Evolutionary conservation across 2,329 filamentous ascomycete species (phyloP).

Genomic region (Ascochyta clinopodiicola): DNA sequence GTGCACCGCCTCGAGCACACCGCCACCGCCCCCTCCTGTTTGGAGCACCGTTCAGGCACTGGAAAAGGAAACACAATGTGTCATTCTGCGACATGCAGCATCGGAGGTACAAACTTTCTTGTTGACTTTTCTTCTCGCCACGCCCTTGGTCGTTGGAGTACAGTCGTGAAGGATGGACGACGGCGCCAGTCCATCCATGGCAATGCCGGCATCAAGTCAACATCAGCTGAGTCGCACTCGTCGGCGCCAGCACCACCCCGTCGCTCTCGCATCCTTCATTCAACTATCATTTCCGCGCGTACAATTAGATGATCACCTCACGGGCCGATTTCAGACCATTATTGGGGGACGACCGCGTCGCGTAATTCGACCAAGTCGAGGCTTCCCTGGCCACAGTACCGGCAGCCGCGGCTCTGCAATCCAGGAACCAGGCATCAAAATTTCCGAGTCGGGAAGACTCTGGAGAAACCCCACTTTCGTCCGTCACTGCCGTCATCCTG

Average conservation of each 20-base stretch:
- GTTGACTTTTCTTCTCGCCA: not conserved
- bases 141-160: not conserved
- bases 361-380: not conserved
- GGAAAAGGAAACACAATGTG: not conserved
- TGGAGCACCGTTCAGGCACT: slow-evolving; percentile 1
- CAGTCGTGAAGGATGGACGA: not conserved
- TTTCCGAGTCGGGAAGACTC: slow-evolving; percentile 10
- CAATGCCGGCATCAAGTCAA: not conserved
- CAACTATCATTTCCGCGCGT: not conserved
- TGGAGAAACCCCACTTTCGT: slow-evolving; percentile 3
- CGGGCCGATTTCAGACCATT: slow-evolving; percentile 8
- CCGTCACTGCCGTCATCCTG: not conserved
- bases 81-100: not conserved
- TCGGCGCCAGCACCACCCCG: not conserved
- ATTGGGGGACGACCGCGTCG: not conserved
- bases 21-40: not conserved
- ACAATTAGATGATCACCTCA: not conserved
- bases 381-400: not conserved
- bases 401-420: slow-evolving; percentile 8
- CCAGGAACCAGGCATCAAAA: slow-evolving; percentile 16
- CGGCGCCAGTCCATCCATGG: slow-evolving; percentile 1
- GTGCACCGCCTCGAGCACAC: not conserved
- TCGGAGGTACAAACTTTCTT: not conserved
- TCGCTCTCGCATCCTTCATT: slow-evolving; percentile 5
- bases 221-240: slow-evolving; percentile 1